Evolutionary conservation across 2,329 filamentous ascomycete species (phyloP).

Genomic region (Penicillium hesseltinei): DNA sequence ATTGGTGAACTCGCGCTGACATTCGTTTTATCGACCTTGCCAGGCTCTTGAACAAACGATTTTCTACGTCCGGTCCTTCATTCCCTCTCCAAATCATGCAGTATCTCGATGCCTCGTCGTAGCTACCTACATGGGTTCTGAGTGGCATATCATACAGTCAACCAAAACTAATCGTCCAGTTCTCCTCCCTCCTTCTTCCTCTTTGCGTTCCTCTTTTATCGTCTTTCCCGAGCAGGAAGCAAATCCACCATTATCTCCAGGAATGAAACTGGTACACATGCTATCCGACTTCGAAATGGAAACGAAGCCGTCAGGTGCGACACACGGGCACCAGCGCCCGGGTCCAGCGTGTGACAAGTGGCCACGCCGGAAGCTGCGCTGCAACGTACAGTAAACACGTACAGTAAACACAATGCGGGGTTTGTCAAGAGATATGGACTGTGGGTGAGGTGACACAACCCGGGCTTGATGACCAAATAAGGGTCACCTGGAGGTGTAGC

Average conservation of each 20-base stretch:
- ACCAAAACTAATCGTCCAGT: not conserved
- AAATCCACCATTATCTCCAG: not conserved
- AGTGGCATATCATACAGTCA: not conserved
- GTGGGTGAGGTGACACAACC: conserved; percentile 17
- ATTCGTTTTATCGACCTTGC: not conserved
- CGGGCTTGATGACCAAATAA: conserved; percentile 19
- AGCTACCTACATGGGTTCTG: no score
- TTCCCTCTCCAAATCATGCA: not conserved
- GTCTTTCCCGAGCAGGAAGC: not conserved
- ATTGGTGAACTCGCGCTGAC: not conserved
- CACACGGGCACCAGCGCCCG: conserved; percentile 4
- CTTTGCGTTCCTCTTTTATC: no score
- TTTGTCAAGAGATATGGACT: conserved; percentile 15
- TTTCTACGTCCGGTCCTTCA: not conserved
- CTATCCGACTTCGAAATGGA: not conserved
- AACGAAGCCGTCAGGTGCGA: not conserved
- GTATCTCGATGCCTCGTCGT: not conserved
- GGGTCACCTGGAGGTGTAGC: conserved; percentile 19
- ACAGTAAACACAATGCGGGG: conserved; percentile 35
- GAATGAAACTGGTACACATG: not conserved
- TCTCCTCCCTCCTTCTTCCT: not conserved
- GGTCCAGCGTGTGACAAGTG: conserved; percentile 35
- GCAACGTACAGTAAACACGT: conserved; percentile 53
- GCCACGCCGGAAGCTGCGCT: conserved; percentile 57
- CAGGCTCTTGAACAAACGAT: not conserved